phyloP scores from a whole-genome alignment of 208 protist species.

The Acanthamoeba sp. region DNA sequence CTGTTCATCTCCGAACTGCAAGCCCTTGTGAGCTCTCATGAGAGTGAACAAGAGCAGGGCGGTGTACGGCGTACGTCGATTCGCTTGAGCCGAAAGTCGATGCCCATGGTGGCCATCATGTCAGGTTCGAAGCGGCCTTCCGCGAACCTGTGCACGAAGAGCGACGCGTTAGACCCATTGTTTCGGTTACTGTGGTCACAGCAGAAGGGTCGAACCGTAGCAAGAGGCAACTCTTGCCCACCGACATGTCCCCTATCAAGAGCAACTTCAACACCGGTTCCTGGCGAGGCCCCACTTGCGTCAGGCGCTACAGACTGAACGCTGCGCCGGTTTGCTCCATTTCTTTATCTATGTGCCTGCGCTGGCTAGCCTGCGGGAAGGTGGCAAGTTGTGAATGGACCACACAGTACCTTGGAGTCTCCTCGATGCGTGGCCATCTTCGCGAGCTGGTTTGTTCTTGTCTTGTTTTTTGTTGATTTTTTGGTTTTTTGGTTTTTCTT shows the following conservation, averaged over 20 bases:
- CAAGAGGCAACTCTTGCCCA: background rate
- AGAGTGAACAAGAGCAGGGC: background rate
- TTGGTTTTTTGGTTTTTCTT: too few relatives aligned
- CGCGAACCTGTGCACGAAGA: background rate
- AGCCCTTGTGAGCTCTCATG: background rate
- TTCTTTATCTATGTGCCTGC: too few relatives aligned
- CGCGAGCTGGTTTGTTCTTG: too few relatives aligned
- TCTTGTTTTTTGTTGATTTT: too few relatives aligned
- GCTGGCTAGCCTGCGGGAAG: too few relatives aligned
- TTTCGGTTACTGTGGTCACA: too few relatives aligned
- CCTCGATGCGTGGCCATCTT: background rate
- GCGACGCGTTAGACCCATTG: too few relatives aligned
- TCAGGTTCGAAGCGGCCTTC: background rate
- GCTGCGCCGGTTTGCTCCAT: too few relatives aligned
- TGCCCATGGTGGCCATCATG: slow-evolving; percentile 33
- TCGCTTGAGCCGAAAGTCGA: slow-evolving; percentile 24
- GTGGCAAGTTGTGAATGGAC: background rate
- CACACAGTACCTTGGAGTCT: background rate
- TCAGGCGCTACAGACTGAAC: too few relatives aligned
- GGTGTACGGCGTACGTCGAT: background rate
- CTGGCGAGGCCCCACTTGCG: too few relatives aligned
- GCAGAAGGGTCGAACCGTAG: background rate
- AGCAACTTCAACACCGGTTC: background rate
- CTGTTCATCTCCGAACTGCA: background rate
- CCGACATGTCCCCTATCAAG: slow-evolving; percentile 4